Percentiles rank a stretch among this genome's conserved stretches.
phyloP scores from a whole-genome alignment of 441 rosid genomes.

The Aquilaria agallochum region DNA sequence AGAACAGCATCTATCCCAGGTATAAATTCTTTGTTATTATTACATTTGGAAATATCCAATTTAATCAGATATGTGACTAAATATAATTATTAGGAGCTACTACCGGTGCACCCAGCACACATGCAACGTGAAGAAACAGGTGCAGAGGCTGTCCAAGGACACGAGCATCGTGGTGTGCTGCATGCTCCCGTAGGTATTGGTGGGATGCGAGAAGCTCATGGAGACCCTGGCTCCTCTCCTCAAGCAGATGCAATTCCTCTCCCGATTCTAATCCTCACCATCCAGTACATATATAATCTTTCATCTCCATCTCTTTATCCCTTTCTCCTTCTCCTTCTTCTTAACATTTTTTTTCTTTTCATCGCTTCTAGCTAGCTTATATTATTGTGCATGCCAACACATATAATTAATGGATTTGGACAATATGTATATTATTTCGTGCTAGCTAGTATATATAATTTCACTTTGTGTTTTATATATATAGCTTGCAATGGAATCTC shows the following conservation, averaged over 20 bases:
- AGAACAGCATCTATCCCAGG: constrained; percentile 45
- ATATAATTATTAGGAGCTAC: constrained; percentile 32
- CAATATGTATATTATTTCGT: too few species aligned
- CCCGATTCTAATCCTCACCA: constrained; percentile 31
- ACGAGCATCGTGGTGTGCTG: constrained; percentile 48
- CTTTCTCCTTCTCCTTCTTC: background rate
- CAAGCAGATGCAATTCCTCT: constrained; percentile 71
- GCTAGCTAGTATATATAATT: too few species aligned
- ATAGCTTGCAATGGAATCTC: too few species aligned
- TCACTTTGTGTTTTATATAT: too few species aligned
- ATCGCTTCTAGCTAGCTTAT: background rate
- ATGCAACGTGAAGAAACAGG: constrained; percentile 65
- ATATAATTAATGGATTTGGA: background rate
- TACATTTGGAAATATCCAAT: too few species aligned
- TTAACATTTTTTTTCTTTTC: background rate
- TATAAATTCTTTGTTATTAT: background rate
- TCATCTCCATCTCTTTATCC: background rate
- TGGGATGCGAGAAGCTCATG: constrained; percentile 57
- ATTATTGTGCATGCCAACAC: background rate
- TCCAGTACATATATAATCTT: background rate
- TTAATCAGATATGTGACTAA: too few species aligned
- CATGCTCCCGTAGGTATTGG: too few species aligned
- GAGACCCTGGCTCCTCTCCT: constrained; percentile 82
- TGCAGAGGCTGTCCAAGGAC: constrained; percentile 57
- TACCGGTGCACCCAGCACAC: constrained; percentile 65